These are phyloP conservation scores for Sphaerulina populicola DNA, from an alignment of 2,329 filamentous ascomycete species.

Conservation along the genomic window DNA sequence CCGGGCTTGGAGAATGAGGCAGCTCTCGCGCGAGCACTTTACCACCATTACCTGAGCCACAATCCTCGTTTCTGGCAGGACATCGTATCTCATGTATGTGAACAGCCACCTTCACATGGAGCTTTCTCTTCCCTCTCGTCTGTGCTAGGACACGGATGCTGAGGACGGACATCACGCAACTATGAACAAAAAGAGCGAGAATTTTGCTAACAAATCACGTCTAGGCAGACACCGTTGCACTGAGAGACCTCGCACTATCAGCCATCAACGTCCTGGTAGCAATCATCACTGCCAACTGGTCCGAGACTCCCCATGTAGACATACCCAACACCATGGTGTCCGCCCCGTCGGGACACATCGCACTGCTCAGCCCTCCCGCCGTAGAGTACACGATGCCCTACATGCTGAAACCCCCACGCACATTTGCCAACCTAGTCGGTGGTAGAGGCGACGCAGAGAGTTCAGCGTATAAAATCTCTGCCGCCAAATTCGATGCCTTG, in stretches of 20 bases:
- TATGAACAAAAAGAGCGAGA: too few species aligned
- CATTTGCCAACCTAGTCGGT: constrained; percentile 51
- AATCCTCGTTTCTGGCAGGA: constrained; percentile 47
- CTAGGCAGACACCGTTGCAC: constrained; percentile 46
- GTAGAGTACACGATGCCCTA: constrained; percentile 48
- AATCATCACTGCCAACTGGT: constrained; percentile 50
- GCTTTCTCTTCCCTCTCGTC: too few species aligned
- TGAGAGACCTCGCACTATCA: constrained; percentile 50
- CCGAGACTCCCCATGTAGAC: constrained; percentile 25
- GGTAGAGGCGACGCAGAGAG: constrained; percentile 50
- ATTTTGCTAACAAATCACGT: too few species aligned
- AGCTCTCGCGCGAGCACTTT: constrained; percentile 47
- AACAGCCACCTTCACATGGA: too few species aligned
- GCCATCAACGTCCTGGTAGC: constrained; percentile 46
- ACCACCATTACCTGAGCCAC: constrained; percentile 46
- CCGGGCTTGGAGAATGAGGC: constrained; percentile 40
- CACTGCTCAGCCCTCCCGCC: constrained; percentile 46
- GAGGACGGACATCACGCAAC: too few species aligned
- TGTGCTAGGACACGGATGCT: too few species aligned
- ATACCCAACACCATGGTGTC: constrained; percentile 35
- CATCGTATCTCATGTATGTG: constrained; percentile 39
- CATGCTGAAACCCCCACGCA: constrained; percentile 49
- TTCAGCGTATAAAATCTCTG: constrained; percentile 50
- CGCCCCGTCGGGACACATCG: constrained; percentile 40
- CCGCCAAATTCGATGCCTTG: constrained; percentile 50